Evolutionary conservation across 768 basidiomycete species (phyloP).

Genomic region (Boletus subparvulus): DNA sequence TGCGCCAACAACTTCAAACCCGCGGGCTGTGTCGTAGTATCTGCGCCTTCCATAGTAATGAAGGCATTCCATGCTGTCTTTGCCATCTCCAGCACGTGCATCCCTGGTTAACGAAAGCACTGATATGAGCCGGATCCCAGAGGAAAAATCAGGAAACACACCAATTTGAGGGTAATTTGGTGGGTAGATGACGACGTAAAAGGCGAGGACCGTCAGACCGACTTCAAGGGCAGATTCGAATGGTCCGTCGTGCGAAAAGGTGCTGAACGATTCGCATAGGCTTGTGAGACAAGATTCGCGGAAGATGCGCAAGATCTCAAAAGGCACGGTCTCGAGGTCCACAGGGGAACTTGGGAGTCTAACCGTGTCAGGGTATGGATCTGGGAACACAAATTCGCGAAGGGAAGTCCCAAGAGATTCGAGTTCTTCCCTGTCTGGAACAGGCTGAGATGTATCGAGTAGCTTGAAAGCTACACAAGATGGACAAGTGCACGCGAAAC

Average conservation of each 20-base stretch:
- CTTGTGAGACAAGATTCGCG: constrained; percentile 57
- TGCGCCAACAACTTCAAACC: constrained; percentile 29
- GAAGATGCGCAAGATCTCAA: constrained; percentile 42
- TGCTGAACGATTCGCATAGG: constrained; percentile 64
- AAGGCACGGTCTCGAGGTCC: constrained; percentile 36
- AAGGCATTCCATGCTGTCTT: constrained; percentile 76
- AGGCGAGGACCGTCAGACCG: constrained; percentile 59
- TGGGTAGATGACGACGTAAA: constrained; percentile 73
- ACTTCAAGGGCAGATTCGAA: constrained; percentile 50
- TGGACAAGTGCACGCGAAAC: constrained; percentile 61
- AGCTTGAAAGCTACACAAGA: constrained; percentile 51
- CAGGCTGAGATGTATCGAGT: constrained; percentile 41
- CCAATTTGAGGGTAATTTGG: constrained; percentile 81
- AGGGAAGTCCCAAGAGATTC: constrained; percentile 33
- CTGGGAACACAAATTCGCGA: constrained; percentile 39
- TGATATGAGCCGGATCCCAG: not conserved
- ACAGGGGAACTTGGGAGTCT: constrained; percentile 18
- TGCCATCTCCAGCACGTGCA: constrained; percentile 73
- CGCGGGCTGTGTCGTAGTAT: not conserved
- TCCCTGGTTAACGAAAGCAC: constrained; percentile 42
- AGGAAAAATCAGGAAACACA: constrained; percentile 29
- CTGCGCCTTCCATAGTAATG: constrained; percentile 32
- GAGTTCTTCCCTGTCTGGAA: constrained; percentile 26
- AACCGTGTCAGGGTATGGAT: not conserved
- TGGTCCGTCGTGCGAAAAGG: constrained; percentile 65